A percentile compares a stretch with the other conserved stretches of the same genome.
Conservation (phyloP, 768 basidiomycete species). For the Serendipita sp. region DNA sequence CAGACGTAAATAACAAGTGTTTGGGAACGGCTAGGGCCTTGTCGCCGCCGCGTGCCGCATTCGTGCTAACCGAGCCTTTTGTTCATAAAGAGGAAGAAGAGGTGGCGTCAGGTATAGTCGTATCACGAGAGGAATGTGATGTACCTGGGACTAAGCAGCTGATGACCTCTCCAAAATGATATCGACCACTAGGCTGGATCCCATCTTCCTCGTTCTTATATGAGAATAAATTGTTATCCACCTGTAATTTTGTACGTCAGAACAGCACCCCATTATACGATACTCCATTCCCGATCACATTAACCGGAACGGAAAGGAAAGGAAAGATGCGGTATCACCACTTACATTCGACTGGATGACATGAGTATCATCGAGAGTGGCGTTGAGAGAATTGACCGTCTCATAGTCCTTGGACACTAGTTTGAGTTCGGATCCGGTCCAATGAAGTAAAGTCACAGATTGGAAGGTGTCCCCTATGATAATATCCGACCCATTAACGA, state of each 20-base stretch:
- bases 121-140: slow-evolving; percentile 6
- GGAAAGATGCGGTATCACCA: not conserved
- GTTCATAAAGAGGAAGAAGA: not conserved
- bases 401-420: slow-evolving; percentile 58
- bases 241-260: slow-evolving; percentile 23
- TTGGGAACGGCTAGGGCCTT: slow-evolving; percentile 30
- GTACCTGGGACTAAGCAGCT: slow-evolving; percentile 58
- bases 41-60: too few relatives aligned
- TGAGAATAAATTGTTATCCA: slow-evolving; percentile 49
- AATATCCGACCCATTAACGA: slow-evolving; percentile 35
- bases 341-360: slow-evolving; percentile 67
- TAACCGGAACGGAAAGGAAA: too few relatives aligned
- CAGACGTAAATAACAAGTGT: slow-evolving; percentile 59
- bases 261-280: not conserved
- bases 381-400: not conserved
- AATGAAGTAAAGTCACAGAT: slow-evolving; percentile 55
- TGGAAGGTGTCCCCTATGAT: slow-evolving; percentile 66
- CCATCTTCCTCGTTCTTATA: slow-evolving; percentile 34
- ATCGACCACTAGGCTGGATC: slow-evolving; percentile 52
- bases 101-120: slow-evolving; percentile 4
- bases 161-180: slow-evolving; percentile 60
- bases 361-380: slow-evolving; percentile 31
- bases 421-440: slow-evolving; percentile 29
- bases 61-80: too few relatives aligned
- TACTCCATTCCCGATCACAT: too few relatives aligned